These are phyloP conservation scores for Echeveria elegans DNA, from an alignment of 164 flowering plant species.

Conservation along the genomic window DNA sequence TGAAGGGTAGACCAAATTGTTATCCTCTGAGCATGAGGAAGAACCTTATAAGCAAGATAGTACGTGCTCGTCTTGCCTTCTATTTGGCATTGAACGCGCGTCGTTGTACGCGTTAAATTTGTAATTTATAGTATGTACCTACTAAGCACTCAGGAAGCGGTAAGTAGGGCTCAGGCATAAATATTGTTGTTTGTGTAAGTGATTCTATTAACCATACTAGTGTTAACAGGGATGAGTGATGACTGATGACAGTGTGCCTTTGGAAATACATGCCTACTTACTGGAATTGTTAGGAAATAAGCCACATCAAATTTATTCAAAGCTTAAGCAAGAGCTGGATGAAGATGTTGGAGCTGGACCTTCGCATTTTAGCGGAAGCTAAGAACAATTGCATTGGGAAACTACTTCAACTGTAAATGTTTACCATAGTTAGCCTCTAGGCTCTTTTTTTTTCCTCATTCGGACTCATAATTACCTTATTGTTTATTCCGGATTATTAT, in stretches of 20 bases:
- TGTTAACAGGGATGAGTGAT: conserved; percentile 64
- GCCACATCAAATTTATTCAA: conserved; percentile 79
- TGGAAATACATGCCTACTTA: conserved; percentile 91
- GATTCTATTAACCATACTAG: background rate
- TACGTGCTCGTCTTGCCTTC: conserved; percentile 30
- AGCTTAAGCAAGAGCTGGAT: conserved; percentile 74
- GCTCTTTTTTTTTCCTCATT: no score
- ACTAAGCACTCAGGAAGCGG: no score
- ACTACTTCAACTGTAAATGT: no score
- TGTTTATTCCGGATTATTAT: no score
- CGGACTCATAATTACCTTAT: no score
- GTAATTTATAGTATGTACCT: no score
- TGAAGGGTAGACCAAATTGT: conserved; percentile 78
- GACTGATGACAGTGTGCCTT: conserved; percentile 58
- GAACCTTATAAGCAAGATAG: conserved; percentile 66
- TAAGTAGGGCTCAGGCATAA: no score
- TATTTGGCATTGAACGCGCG: background rate
- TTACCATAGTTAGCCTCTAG: no score
- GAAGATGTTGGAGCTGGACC: conserved; percentile 63
- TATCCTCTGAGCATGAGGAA: conserved; percentile 43
- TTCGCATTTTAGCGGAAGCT: conserved; percentile 49
- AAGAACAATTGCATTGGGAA: no score
- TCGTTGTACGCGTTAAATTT: no score
- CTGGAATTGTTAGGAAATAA: conserved; percentile 76
- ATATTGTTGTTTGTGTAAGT: background rate